Percentiles rank a stretch among this genome's conserved stretches.
These are phyloP conservation scores for Spergularia azorica DNA, from an alignment of 179 eudicot species.

Conservation along the genomic window DNA sequence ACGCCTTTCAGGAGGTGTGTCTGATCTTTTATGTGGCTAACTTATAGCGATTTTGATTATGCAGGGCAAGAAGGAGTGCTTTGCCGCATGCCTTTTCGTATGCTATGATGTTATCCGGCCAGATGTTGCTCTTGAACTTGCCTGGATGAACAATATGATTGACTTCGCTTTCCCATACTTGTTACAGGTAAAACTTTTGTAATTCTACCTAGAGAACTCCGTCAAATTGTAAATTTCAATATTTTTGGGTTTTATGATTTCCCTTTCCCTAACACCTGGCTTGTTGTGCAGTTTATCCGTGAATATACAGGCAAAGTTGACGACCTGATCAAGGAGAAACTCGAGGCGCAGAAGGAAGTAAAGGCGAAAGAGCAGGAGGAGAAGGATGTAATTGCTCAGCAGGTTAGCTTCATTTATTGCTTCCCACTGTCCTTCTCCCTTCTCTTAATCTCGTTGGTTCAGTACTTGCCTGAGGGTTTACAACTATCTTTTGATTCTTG, in stretches of 20 bases:
- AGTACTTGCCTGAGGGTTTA: too few relatives aligned
- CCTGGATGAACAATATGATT: slow-evolving; percentile 96
- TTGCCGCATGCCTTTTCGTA: slow-evolving; percentile 88
- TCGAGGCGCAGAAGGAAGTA: slow-evolving; percentile 73
- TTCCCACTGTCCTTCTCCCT: neutral
- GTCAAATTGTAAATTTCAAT: too few relatives aligned
- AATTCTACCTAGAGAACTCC: too few relatives aligned
- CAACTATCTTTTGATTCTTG: neutral
- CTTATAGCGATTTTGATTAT: slow-evolving; percentile 27
- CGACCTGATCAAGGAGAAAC: slow-evolving; percentile 83
- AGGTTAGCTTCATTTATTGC: slow-evolving; percentile 44
- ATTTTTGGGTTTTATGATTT: too few relatives aligned
- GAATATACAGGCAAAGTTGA: slow-evolving; percentile 97
- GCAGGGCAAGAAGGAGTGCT: slow-evolving; percentile 97
- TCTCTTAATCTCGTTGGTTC: neutral
- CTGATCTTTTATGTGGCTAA: slow-evolving; percentile 10
- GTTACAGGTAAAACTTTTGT: slow-evolving; percentile 92
- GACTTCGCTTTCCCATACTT: slow-evolving; percentile 97
- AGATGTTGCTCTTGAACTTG: slow-evolving; percentile 94
- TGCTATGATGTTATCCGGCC: slow-evolving; percentile 87
- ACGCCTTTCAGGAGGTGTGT: neutral
- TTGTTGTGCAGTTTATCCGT: slow-evolving; percentile 71
- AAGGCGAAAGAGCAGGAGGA: slow-evolving; percentile 88
- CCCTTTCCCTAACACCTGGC: neutral
- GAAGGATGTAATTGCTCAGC: slow-evolving; percentile 80